Evolutionary conservation across 2,329 filamentous ascomycete species (phyloP).

Genomic region (Penicillium sp.): DNA sequence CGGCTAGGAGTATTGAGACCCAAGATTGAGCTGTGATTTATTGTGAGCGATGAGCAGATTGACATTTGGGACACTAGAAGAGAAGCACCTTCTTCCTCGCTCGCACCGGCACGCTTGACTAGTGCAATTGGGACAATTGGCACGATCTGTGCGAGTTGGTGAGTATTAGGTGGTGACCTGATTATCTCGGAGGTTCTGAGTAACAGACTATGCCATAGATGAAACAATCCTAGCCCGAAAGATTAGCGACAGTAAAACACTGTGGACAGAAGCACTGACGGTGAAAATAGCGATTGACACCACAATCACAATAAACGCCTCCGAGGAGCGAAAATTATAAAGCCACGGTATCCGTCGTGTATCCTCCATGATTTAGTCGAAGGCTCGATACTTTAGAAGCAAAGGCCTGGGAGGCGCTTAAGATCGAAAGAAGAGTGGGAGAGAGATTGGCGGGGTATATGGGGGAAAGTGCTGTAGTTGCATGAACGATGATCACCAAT

Average conservation of each 20-base stretch:
- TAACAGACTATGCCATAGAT: slow-evolving; percentile 41
- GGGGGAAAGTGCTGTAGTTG: background rate
- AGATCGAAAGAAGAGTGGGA: background rate
- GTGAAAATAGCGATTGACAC: slow-evolving; percentile 47
- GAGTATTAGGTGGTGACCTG: too few relatives aligned
- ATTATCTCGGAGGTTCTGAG: background rate
- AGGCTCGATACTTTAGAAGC: too few relatives aligned
- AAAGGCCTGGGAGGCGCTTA: too few relatives aligned
- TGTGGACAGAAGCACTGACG: slow-evolving; percentile 24
- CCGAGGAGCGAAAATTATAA: slow-evolving; percentile 41
- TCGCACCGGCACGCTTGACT: slow-evolving; percentile 28
- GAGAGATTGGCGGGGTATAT: background rate
- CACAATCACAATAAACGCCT: slow-evolving; percentile 41
- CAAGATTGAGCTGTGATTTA: slow-evolving; percentile 60
- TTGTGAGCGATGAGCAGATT: background rate
- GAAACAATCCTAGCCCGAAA: slow-evolving; percentile 38
- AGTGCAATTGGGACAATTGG: slow-evolving; percentile 72
- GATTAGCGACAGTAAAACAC: background rate
- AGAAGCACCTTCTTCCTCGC: slow-evolving; percentile 42
- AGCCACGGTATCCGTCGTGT: slow-evolving; percentile 21
- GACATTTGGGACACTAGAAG: background rate
- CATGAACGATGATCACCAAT: slow-evolving; percentile 8
- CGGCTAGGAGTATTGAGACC: slow-evolving; percentile 69
- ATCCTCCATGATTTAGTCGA: background rate
- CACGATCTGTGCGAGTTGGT: slow-evolving; percentile 51